Base-by-base conservation (phyloP, 2,329 filamentous ascomycete genomes). In the Coleophoma eucalyptorum region DNA sequence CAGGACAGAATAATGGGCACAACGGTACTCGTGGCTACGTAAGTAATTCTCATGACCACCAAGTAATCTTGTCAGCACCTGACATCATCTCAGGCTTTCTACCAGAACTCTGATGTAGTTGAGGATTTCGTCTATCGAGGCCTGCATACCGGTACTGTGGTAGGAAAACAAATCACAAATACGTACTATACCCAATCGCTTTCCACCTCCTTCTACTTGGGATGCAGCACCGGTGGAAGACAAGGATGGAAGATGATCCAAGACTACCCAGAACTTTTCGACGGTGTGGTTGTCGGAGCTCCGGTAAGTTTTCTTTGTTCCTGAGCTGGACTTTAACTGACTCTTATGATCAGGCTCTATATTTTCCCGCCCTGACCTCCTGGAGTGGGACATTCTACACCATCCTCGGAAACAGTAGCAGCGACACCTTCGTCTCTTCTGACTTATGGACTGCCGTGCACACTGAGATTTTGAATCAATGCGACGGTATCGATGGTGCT, bases 221-320 rank as follows among this genome's bases (percentile, higher is more conserved):
- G 71, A 5, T 74, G 70, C 46, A 70, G 66, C 0, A 72, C 70
- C 3, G 72, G 70, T 7, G 71, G 72, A 8, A 66, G 66, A 6
- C 70, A 74, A 59, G 72, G 68, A 1, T 70, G 69, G 51, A 67
- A 71, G 21, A 55, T 70, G n/a, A 68, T 69, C 3, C 67, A 72
- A 46, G 68, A 58, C 15, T 66, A 72, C 49, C 70, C 71, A 0
- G 56, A 66, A 1, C 59, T 73, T 5, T 74, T 75, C 41, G 69
- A 74, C 53, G 71, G 72, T 2, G 72, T 74, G 5, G 58, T 67
- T 35, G 71, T 69, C 8, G 69, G 69, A 13, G 63, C 61, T 32
- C 72, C 71, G 6, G 35, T 38, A 12, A 38, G 35, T 38, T 15
- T 38, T 38, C 35, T 38, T 11, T 5, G 12, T 15, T 5, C 13